Percentiles rank a stretch among this genome's conserved stretches.
These are phyloP conservation scores for Geotrichum aggregatum DNA, from an alignment of 1,139 yeast species.

Conservation along the genomic window DNA sequence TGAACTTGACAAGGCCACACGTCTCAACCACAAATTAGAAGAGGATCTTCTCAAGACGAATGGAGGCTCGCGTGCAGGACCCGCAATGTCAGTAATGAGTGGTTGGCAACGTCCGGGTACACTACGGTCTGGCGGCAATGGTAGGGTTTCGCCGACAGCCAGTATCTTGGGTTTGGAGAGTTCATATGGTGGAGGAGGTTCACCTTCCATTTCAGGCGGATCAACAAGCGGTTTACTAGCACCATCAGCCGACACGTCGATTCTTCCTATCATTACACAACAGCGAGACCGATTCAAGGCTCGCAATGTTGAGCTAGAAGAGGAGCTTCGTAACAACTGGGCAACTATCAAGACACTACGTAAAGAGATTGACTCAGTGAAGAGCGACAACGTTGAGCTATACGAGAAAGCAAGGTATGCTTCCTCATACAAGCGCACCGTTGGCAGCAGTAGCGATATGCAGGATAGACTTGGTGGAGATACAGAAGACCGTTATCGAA, in stretches of 20 bases:
- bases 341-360: slow-evolving; percentile 55
- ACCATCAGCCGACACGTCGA: slow-evolving; percentile 42
- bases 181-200: slow-evolving; percentile 14
- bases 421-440: slow-evolving; percentile 39
- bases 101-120: slow-evolving; percentile 34
- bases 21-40: slow-evolving; percentile 61
- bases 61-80: slow-evolving; percentile 9
- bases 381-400: slow-evolving; percentile 69
- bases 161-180: slow-evolving; percentile 31
- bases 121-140: slow-evolving; percentile 30
- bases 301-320: slow-evolving; percentile 76
- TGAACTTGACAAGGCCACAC: slow-evolving; percentile 40
- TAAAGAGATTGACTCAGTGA: slow-evolving; percentile 59
- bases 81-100: slow-evolving; percentile 46
- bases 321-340: slow-evolving; percentile 62
- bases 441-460: background rate
- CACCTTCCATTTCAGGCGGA: slow-evolving; percentile 16
- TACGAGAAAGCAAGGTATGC: slow-evolving; percentile 78
- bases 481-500: slow-evolving; percentile 58
- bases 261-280: slow-evolving; percentile 84
- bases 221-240: slow-evolving; percentile 17
- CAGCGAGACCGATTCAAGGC: slow-evolving; percentile 90
- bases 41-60: slow-evolving; percentile 55
- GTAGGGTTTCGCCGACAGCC: slow-evolving; percentile 43
- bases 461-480: slow-evolving; percentile 25